Conservation (phyloP, 768 basidiomycete genomes). For the Agaricus blazei region DNA sequence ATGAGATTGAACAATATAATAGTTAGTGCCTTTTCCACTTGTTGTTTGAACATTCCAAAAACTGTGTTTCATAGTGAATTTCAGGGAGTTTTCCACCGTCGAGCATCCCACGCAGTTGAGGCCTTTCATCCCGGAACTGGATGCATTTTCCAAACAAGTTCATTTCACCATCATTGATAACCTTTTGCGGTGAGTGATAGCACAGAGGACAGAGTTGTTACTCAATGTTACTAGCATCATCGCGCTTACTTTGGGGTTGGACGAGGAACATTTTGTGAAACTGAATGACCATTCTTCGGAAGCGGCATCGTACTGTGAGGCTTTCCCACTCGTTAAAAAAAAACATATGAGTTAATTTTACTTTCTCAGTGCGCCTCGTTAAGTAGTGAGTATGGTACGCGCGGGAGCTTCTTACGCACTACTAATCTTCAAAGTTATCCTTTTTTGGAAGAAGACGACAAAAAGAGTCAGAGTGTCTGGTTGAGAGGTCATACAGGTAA, state of each 20-base stretch:
- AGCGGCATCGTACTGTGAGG: neutral
- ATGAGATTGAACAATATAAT: constrained; percentile 39
- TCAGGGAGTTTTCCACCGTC: constrained; percentile 18
- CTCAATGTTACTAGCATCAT: neutral
- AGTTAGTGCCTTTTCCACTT: constrained; percentile 19
- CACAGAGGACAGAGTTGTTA: neutral
- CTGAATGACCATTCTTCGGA: neutral
- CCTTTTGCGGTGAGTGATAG: constrained; percentile 23
- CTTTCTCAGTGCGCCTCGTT: neutral
- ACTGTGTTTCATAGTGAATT: neutral
- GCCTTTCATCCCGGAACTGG: constrained; percentile 25
- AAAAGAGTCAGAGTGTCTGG: neutral
- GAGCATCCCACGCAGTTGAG: constrained; percentile 26
- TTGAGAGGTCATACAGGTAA: neutral
- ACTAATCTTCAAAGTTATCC: neutral
- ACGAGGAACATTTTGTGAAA: neutral
- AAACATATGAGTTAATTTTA: too few species aligned
- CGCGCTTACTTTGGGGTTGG: neutral
- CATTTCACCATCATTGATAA: constrained; percentile 28
- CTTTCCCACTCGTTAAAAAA: neutral
- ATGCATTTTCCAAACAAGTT: constrained; percentile 25
- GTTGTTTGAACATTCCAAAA: neutral
- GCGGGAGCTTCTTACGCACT: too few species aligned
- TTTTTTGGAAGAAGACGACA: neutral
- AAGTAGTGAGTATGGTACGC: neutral